Percentiles rank a stretch among this genome's conserved stretches.
phyloP scores from a whole-genome alignment of 2,329 filamentous ascomycete genomes.

The Colletotrichum falcatum region DNA sequence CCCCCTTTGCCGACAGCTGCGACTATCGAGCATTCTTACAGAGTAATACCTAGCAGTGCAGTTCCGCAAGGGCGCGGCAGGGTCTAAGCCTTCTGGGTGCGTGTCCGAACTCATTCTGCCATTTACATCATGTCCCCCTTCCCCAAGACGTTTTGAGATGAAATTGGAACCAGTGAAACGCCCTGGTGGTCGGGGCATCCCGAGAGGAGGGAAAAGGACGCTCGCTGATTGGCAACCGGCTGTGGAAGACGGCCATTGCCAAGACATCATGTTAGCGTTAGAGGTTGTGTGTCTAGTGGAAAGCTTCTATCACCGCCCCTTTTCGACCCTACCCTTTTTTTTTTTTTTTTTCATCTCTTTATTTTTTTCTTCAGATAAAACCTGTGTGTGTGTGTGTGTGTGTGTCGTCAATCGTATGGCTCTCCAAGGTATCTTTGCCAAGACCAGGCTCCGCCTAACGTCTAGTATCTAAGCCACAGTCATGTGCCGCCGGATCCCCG shows the following conservation, averaged over 20 bases:
- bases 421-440: slow-evolving; percentile 15
- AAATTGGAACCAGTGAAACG: slow-evolving; percentile 34
- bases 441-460: slow-evolving; percentile 22
- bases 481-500: slow-evolving; percentile 25
- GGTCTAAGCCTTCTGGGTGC: slow-evolving; percentile 5
- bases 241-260: slow-evolving; percentile 11
- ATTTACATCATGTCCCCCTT: neutral
- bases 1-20: neutral
- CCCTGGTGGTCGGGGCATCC: neutral
- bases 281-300: slow-evolving; percentile 33
- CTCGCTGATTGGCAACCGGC: neutral
- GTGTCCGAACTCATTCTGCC: slow-evolving; percentile 14
- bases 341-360: no score
- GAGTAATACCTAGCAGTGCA: no score
- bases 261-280: slow-evolving; percentile 16
- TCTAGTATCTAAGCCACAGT: slow-evolving; percentile 32
- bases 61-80: neutral
- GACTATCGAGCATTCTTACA: neutral
- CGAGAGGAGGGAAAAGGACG: slow-evolving; percentile 13
- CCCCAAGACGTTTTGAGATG: slow-evolving; percentile 16
- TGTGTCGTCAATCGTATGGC: neutral
- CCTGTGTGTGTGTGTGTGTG: no score
- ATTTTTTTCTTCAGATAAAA: no score
- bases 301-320: slow-evolving; percentile 11
- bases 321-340: neutral